Evolutionary conservation across 345 rosid species (phyloP).

Genomic region (Eucalyptus sp.): DNA sequence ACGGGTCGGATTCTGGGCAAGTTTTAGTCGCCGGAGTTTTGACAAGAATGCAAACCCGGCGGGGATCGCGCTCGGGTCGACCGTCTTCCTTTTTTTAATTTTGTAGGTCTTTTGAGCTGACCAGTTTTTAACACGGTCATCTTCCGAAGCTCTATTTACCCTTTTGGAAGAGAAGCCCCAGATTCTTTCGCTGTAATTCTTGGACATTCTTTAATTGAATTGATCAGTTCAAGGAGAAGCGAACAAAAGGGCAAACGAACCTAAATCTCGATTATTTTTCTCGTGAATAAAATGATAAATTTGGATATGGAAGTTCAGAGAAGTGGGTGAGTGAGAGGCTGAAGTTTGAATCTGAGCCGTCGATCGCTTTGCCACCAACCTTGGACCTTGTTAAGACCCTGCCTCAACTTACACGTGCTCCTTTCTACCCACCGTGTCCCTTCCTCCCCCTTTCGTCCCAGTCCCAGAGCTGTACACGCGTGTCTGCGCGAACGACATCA

Average conservation of each 20-base stretch:
- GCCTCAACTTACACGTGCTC: background rate
- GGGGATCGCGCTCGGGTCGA: background rate
- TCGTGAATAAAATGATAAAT: background rate
- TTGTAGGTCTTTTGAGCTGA: background rate
- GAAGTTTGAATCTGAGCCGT: background rate
- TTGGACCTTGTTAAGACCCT: background rate
- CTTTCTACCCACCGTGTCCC: background rate
- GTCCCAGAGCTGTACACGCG: background rate
- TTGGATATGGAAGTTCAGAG: background rate
- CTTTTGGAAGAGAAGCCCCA: background rate
- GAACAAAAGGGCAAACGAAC: background rate
- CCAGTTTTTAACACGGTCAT: background rate
- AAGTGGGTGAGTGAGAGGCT: background rate
- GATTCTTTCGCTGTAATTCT: background rate
- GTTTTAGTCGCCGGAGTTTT: slow-evolving; percentile 3
- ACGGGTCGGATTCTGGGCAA: background rate
- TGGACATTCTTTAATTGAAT: background rate
- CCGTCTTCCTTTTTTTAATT: background rate
- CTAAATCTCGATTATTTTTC: background rate
- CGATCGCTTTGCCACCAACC: background rate
- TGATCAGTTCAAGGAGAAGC: background rate
- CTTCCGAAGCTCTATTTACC: background rate
- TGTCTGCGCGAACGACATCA: background rate
- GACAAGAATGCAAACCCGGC: background rate
- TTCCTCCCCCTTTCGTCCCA: background rate